Evolutionary conservation across 1,284 basidiomycete species (phyloP).

Genomic region (Ustilago cynodontis): DNA sequence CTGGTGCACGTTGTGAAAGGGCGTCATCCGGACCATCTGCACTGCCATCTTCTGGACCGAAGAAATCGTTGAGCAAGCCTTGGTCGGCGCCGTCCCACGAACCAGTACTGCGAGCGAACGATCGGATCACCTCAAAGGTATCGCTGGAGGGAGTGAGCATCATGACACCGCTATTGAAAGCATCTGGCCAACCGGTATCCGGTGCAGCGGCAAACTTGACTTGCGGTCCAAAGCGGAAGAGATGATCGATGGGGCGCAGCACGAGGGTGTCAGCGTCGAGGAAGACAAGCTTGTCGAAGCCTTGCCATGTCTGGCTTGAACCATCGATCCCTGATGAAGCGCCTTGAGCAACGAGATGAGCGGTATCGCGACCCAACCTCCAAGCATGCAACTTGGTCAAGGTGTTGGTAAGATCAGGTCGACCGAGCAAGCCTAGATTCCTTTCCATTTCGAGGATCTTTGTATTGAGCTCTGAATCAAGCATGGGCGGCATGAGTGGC

Average conservation of each 20-base stretch:
- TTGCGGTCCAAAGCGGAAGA: constrained; percentile 47
- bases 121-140: constrained; percentile 82
- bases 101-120: constrained; percentile 80
- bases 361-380: constrained; percentile 74
- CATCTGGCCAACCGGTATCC: constrained; percentile 98
- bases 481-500: not conserved
- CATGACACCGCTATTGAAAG: constrained; percentile 96
- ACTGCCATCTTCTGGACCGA: constrained; percentile 72
- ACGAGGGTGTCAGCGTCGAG: constrained; percentile 96
- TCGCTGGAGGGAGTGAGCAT: constrained; percentile 84
- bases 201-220: constrained; percentile 80
- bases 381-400: constrained; percentile 96
- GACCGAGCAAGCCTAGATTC: constrained; percentile 86
- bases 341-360: constrained; percentile 24
- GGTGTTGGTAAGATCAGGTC: constrained; percentile 84
- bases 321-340: constrained; percentile 6
- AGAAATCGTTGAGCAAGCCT: constrained; percentile 93
- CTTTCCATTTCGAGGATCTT: constrained; percentile 72
- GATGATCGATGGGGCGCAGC: constrained; percentile 71
- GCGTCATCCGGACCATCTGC: not conserved
- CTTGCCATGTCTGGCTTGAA: constrained; percentile 70
- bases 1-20: constrained; percentile 65
- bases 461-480: constrained; percentile 35
- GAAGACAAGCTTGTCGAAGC: constrained; percentile 90
- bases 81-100: constrained; percentile 98